A percentile compares a stretch with the other conserved stretches of the same genome.
These are phyloP conservation scores for Peterozyma xylosa DNA, from an alignment of 805 yeast genomes.

Conservation along the genomic window DNA sequence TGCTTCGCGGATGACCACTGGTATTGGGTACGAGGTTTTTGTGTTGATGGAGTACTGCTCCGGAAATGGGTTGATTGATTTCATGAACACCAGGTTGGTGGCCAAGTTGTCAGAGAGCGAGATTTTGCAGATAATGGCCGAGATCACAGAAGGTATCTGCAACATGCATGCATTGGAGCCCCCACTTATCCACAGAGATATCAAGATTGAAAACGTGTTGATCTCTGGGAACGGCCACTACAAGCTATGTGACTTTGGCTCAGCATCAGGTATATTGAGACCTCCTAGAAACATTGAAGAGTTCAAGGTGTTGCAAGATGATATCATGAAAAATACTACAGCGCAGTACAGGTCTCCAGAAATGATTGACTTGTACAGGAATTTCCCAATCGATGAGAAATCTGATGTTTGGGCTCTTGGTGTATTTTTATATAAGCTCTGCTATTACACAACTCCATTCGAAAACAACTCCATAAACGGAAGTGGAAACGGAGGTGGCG, in stretches of 20 bases:
- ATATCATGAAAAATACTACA: conserved; percentile 71
- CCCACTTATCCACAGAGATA: conserved; percentile 71
- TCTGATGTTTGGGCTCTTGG: conserved; percentile 87
- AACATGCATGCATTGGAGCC: conserved; percentile 71
- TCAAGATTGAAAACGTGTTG: conserved; percentile 75
- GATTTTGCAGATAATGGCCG: conserved; percentile 59
- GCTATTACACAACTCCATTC: conserved; percentile 80
- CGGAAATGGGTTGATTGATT: conserved; percentile 68
- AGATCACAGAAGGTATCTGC: conserved; percentile 66
- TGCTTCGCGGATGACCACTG: conserved; percentile 62
- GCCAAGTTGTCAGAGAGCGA: conserved; percentile 63
- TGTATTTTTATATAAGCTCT: conserved; percentile 64
- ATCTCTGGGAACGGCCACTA: conserved; percentile 49
- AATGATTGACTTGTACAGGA: conserved; percentile 66
- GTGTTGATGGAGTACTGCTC: conserved; percentile 76
- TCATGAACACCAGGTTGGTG: conserved; percentile 66
- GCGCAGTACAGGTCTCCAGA: conserved; percentile 84
- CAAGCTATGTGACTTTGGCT: conserved; percentile 79
- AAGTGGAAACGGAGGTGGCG: conserved; percentile 19
- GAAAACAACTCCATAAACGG: conserved; percentile 39
- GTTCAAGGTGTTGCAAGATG: conserved; percentile 51
- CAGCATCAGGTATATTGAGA: conserved; percentile 58
- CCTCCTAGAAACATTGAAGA: conserved; percentile 61
- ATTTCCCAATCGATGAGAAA: conserved; percentile 72
- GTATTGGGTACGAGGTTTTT: conserved; percentile 66